A percentile compares a stretch with the other conserved stretches of the same genome.
phyloP scores from a whole-genome alignment of 78 protist species.

The Dictyostelium capitatum region DNA sequence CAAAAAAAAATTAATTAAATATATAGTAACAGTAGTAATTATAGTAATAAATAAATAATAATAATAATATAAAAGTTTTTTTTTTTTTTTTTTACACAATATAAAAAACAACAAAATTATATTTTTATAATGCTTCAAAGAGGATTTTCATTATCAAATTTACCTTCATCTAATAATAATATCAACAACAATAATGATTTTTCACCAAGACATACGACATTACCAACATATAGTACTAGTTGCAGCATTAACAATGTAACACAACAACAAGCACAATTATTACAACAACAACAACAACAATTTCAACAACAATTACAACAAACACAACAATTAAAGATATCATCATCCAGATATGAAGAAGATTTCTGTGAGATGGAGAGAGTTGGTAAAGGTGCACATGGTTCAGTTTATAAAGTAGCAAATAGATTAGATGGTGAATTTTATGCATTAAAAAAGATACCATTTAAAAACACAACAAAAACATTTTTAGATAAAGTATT shows the following conservation, averaged over 20 bases:
- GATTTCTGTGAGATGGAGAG: slow-evolving; percentile 63
- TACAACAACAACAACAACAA: background rate
- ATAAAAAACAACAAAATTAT: background rate
- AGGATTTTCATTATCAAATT: slow-evolving; percentile 10
- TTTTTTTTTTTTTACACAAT: background rate
- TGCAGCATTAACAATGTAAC: background rate
- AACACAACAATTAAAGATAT: background rate
- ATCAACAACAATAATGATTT: background rate
- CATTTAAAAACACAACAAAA: slow-evolving; percentile 72
- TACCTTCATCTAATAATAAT: background rate
- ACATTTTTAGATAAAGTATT: slow-evolving; percentile 65
- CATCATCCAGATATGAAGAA: slow-evolving; percentile 64
- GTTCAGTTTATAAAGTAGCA: slow-evolving; percentile 73
- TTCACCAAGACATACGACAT: slow-evolving; percentile 24
- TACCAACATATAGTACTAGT: background rate
- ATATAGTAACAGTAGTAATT: no score
- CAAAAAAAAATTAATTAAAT: no score
- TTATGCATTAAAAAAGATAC: slow-evolving; percentile 75
- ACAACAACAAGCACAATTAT: background rate
- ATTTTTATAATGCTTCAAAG: slow-evolving; percentile 29
- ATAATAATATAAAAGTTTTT: background rate
- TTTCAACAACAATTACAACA: background rate
- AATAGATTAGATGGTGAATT: slow-evolving; percentile 62
- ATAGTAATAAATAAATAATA: no score
- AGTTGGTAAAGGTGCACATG: slow-evolving; percentile 79